phyloP scores from a whole-genome alignment of 2,329 filamentous ascomycete genomes.

The Fusarium kyushuense region DNA sequence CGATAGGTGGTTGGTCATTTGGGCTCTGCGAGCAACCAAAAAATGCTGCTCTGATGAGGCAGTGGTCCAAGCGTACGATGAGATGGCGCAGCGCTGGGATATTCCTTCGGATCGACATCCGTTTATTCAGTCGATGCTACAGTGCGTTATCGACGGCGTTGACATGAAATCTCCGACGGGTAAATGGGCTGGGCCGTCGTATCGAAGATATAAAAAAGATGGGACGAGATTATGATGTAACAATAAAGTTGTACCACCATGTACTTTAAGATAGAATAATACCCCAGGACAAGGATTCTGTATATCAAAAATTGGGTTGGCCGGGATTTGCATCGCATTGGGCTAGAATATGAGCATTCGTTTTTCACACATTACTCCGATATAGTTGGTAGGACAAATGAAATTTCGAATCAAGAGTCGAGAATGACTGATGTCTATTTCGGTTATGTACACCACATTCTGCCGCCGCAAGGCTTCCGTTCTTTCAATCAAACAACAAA shows the following conservation, averaged over 20 bases:
- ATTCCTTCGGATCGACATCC: slow-evolving; percentile 56
- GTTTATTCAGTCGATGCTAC: slow-evolving; percentile 62
- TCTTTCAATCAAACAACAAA: slow-evolving; percentile 35
- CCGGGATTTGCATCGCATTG: background rate
- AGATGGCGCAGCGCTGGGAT: slow-evolving; percentile 62
- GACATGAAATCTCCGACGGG: slow-evolving; percentile 49
- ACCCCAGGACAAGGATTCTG: slow-evolving; percentile 38
- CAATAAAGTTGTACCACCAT: slow-evolving; percentile 44
- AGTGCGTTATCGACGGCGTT: slow-evolving; percentile 55
- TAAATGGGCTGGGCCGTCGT: slow-evolving; percentile 42
- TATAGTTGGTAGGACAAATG: slow-evolving; percentile 37
- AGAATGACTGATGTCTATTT: slow-evolving; percentile 52
- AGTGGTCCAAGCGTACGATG: slow-evolving; percentile 67
- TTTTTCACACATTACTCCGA: slow-evolving; percentile 9
- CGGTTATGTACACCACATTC: slow-evolving; percentile 50
- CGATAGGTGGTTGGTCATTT: slow-evolving; percentile 71
- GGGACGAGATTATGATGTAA: slow-evolving; percentile 49
- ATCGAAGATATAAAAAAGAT: slow-evolving; percentile 47
- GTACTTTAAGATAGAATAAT: slow-evolving; percentile 43
- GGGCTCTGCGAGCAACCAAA: slow-evolving; percentile 72
- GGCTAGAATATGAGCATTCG: background rate
- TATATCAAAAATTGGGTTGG: slow-evolving; percentile 14
- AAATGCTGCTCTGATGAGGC: slow-evolving; percentile 66
- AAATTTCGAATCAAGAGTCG: slow-evolving; percentile 45
- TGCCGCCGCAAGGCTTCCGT: slow-evolving; percentile 42